These are phyloP conservation scores for Oidiodendron maius DNA, from an alignment of 495 filamentous ascomycete genomes.

Conservation along the genomic window DNA sequence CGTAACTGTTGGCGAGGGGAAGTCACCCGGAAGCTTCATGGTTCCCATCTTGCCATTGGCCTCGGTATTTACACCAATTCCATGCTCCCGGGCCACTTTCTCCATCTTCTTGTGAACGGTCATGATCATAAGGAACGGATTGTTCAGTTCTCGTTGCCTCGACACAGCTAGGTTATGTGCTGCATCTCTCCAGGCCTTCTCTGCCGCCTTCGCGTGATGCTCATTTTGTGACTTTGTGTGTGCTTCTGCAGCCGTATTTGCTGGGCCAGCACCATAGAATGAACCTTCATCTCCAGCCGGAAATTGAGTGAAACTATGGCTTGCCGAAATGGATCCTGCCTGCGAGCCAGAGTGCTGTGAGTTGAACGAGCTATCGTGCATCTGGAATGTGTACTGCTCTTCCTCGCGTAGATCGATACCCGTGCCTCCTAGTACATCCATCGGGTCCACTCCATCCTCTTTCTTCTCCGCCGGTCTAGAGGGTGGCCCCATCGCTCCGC, in stretches of 20 bases:
- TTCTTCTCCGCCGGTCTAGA: constrained; percentile 67
- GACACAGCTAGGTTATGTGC: constrained; percentile 34
- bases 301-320: constrained; percentile 42
- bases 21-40: constrained; percentile 39
- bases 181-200: constrained; percentile 39
- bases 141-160: constrained; percentile 30
- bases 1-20: constrained; percentile 32
- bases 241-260: constrained; percentile 46
- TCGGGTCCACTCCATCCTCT: constrained; percentile 59
- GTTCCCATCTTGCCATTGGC: constrained; percentile 32
- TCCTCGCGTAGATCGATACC: constrained; percentile 82
- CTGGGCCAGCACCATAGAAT: constrained; percentile 54
- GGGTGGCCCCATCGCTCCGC: constrained; percentile 75
- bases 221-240: constrained; percentile 44
- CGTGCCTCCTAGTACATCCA: constrained; percentile 70
- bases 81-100: constrained; percentile 55
- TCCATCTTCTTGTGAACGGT: constrained; percentile 43
- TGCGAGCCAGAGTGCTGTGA: constrained; percentile 36
- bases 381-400: constrained; percentile 47
- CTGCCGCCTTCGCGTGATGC: constrained; percentile 38
- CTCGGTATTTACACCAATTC: constrained; percentile 49
- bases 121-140: constrained; percentile 27
- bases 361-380: constrained; percentile 32
- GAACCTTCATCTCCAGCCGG: constrained; percentile 37
- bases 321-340: constrained; percentile 37